These are phyloP conservation scores for Pholiota adiposa DNA, from an alignment of 1,284 basidiomycete genomes.

Conservation along the genomic window DNA sequence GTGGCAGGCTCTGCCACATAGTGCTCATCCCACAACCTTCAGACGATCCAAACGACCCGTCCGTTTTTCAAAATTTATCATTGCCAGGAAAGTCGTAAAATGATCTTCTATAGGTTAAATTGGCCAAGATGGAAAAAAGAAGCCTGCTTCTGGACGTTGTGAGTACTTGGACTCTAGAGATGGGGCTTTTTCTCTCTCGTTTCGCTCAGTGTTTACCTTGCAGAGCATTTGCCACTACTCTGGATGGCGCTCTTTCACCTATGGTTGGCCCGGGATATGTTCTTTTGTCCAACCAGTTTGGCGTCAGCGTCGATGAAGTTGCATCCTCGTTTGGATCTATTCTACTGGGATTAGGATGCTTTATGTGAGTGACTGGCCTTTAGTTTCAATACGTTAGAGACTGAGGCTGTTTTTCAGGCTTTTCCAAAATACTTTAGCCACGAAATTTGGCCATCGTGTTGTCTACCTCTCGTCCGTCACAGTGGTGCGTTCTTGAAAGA, in stretches of 20 bases:
- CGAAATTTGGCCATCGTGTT: constrained; percentile 49
- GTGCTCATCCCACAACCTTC: constrained; percentile 50
- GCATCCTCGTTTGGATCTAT: constrained; percentile 45
- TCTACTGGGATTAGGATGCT: constrained; percentile 42
- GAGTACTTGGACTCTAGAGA: constrained; percentile 4
- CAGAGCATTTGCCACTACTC: constrained; percentile 44
- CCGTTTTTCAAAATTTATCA: constrained; percentile 18
- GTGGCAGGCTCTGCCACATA: constrained; percentile 42
- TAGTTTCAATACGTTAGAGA: neutral
- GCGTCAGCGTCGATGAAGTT: constrained; percentile 42
- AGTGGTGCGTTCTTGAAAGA: constrained; percentile 29
- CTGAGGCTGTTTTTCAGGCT: constrained; percentile 32
- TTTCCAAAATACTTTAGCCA: constrained; percentile 43
- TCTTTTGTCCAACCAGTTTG: constrained; percentile 41
- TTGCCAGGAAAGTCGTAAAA: too few relatives aligned
- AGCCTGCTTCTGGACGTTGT: constrained; percentile 48
- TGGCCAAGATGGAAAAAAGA: constrained; percentile 53
- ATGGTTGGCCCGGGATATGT: constrained; percentile 48
- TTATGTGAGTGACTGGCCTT: constrained; percentile 36
- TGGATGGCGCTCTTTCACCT: constrained; percentile 47
- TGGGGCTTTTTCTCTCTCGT: neutral
- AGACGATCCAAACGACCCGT: constrained; percentile 48
- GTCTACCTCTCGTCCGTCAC: constrained; percentile 45
- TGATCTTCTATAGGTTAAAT: constrained; percentile 35
- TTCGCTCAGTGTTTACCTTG: neutral